These are phyloP conservation scores for Xylariaceae sp. DNA, from an alignment of 2,329 filamentous ascomycete species.

Conservation along the genomic window DNA sequence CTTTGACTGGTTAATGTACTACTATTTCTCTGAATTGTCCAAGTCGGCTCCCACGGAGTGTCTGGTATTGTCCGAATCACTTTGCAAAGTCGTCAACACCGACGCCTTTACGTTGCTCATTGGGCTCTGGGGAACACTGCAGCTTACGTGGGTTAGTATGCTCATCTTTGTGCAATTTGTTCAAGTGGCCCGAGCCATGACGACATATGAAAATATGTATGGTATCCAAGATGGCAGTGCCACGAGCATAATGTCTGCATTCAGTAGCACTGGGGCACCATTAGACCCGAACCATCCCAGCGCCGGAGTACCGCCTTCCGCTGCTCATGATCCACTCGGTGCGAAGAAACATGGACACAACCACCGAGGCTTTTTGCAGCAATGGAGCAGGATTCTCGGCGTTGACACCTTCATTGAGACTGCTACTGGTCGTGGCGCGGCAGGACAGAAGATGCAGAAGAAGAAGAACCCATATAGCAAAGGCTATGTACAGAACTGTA, in stretches of 20 bases:
- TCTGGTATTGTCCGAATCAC: constrained; percentile 67
- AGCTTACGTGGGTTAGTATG: constrained; percentile 97
- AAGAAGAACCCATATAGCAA: constrained; percentile 80
- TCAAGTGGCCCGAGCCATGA: constrained; percentile 88
- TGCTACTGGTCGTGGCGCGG: constrained; percentile 77
- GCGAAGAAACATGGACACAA: constrained; percentile 45
- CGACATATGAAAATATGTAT: constrained; percentile 95
- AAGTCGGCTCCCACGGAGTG: constrained; percentile 57
- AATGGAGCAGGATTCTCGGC: constrained; percentile 82
- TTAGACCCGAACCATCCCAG: constrained; percentile 65
- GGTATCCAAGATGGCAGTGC: constrained; percentile 64
- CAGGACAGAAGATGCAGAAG: constrained; percentile 51
- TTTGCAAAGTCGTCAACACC: constrained; percentile 75
- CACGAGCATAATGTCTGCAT: constrained; percentile 60
- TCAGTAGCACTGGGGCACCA: constrained; percentile 75
- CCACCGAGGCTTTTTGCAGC: constrained; percentile 66
- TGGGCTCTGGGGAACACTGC: constrained; percentile 74
- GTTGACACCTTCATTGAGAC: constrained; percentile 94
- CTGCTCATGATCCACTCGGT: constrained; percentile 39
- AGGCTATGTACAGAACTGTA: constrained; percentile 84
- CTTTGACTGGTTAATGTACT: constrained; percentile 69
- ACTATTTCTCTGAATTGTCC: constrained; percentile 64
- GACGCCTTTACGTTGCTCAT: constrained; percentile 84
- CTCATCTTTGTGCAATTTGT: constrained; percentile 89
- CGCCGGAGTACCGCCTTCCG: constrained; percentile 47